Evolutionary conservation across 192 early-diverging fungal genomes (phyloP).

Genomic region (Coemansia sp.): DNA sequence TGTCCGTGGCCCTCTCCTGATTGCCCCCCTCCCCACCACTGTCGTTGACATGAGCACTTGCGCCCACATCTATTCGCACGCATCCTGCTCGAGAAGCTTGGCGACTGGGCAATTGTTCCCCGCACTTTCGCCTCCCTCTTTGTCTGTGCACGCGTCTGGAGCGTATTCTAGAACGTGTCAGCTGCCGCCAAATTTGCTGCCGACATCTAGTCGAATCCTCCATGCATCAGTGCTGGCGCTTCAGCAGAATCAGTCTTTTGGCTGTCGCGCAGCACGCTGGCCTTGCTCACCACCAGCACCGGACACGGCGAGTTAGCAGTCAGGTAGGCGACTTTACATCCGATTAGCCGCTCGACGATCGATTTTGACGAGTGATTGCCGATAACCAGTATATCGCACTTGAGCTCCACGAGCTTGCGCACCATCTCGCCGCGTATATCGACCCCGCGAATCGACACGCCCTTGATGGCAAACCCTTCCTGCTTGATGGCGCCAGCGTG

Average conservation of each 20-base stretch:
- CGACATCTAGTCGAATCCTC: neutral
- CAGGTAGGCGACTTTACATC: slow-evolving; percentile 30
- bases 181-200: neutral
- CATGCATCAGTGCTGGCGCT: neutral
- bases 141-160: neutral
- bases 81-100: neutral
- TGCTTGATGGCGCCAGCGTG: slow-evolving; percentile 36
- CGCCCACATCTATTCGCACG: neutral
- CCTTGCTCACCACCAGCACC: slow-evolving; percentile 26
- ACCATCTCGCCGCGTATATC: slow-evolving; percentile 53
- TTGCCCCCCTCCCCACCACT: neutral
- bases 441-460: slow-evolving; percentile 49
- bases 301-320: slow-evolving; percentile 44
- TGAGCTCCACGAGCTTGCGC: slow-evolving; percentile 51
- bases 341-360: slow-evolving; percentile 33
- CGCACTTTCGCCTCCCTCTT: neutral
- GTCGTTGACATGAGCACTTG: neutral
- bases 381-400: slow-evolving; percentile 36
- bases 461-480: slow-evolving; percentile 43
- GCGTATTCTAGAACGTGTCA: neutral
- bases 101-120: neutral
- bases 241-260: neutral
- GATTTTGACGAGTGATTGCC: slow-evolving; percentile 34
- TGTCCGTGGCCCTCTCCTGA: neutral
- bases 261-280: slow-evolving; percentile 1